Evolutionary conservation across 2,329 filamentous ascomycete genomes (phyloP), one percentile per base, ranked within the genome.

Genomic region (Verticillium klebahnii): DNA sequence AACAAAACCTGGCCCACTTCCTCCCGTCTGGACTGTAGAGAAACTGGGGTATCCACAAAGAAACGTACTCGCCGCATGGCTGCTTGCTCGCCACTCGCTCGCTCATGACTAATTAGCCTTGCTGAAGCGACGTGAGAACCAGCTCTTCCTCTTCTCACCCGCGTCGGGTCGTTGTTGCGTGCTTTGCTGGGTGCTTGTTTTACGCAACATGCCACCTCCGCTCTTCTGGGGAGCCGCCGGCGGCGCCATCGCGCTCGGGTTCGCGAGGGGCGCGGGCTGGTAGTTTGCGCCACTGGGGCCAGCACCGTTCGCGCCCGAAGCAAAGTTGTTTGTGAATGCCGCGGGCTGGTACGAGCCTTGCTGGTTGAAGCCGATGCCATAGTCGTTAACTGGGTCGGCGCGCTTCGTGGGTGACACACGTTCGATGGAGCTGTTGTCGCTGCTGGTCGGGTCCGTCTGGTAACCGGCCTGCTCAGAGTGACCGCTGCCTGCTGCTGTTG

Each of bases 381-480:
- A 91, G 65, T 82, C 84, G 60, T 90, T 88, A 6, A 76, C 70
- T 8, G 82, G 81, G 57, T 87, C 83, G 32, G 69, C 71, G 62
- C 73, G 72, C 31, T 80, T 83, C 68, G 84, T 84, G 39, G 80
- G 78, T 5, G 81, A 79, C 29, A 88, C 80, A 64, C 92, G 88
- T 72, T 97, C 92, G 68, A 96, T 86, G 1, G 92, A 96, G 77
- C 92, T 96, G 77, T 96, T 96, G 72, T 97, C 91, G 71, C 93
- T 97, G 77, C 91, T 95, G 61, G 84, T 78, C 52, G 91, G 93
- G 72, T 97, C 93, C 63, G 92, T 96, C 66, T 89, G 89, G 74
- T 95, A 93, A 61, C 88, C 89, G 71, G 85, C 88, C 14, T 88
- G 88, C 62, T 97, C 93, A 65, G 89, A 86, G 67, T 86, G 90